Evolutionary conservation across 306 rosid species (phyloP).

Genomic region (Fragaria nilgerrensis): DNA sequence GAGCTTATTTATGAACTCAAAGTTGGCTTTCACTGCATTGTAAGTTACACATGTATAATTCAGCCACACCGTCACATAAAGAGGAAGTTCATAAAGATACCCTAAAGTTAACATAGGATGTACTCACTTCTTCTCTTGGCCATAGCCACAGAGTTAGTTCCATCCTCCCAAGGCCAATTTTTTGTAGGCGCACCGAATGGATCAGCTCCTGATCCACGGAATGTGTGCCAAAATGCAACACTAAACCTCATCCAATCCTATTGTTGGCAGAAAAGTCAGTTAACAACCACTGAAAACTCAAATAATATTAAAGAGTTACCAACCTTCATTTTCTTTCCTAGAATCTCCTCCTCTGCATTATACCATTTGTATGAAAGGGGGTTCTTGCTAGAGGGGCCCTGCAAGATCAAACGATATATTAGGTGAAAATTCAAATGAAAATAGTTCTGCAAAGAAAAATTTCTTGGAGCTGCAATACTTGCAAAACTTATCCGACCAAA

Average conservation of each 20-base stretch:
- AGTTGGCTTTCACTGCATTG: slow-evolving; percentile 80
- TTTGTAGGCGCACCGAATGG: slow-evolving; percentile 93
- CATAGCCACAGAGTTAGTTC: slow-evolving; percentile 84
- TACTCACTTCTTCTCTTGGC: slow-evolving; percentile 91
- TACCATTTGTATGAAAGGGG: slow-evolving; percentile 82
- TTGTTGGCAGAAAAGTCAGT: slow-evolving; percentile 1
- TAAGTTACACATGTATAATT: slow-evolving; percentile 17
- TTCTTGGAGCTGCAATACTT: background rate
- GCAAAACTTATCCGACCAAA: background rate
- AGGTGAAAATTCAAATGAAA: background rate
- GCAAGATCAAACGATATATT: slow-evolving; percentile 16
- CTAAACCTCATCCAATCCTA: slow-evolving; percentile 98
- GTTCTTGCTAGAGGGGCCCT: slow-evolving; percentile 91
- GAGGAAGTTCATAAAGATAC: background rate
- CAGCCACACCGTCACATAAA: background rate
- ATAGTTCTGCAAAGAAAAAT: background rate
- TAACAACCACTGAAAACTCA: slow-evolving; percentile 22
- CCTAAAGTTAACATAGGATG: background rate
- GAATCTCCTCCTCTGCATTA: slow-evolving; percentile 77
- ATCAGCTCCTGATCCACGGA: slow-evolving; percentile 88
- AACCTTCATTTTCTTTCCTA: slow-evolving; percentile 98
- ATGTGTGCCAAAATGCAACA: slow-evolving; percentile 98
- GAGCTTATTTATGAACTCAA: slow-evolving; percentile 83
- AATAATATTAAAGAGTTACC: slow-evolving; percentile 14
- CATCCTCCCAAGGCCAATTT: slow-evolving; percentile 97